A percentile compares a stretch with the other conserved stretches of the same genome.
Evolutionary conservation across 331 rosid genomes (phyloP).

Genomic region (Pyrus hybrid): DNA sequence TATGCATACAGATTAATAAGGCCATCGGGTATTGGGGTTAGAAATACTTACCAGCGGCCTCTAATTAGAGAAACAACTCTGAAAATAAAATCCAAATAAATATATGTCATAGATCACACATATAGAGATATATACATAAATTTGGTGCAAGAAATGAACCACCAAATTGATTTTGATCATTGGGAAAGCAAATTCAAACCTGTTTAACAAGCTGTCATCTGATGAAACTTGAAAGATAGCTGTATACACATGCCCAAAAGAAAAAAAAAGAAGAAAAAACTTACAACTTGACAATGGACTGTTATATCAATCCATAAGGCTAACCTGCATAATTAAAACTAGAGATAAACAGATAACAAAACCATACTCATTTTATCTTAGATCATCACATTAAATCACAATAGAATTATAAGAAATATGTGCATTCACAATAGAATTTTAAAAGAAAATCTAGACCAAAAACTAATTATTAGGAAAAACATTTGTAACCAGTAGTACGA

Average conservation of each 20-base stretch:
- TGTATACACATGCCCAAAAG: not conserved
- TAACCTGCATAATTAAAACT: not conserved
- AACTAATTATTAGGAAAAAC: no score
- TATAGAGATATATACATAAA: not conserved
- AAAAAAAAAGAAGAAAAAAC: not conserved
- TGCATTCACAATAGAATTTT: not conserved
- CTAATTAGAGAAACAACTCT: not conserved
- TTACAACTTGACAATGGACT: not conserved
- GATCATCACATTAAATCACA: slow-evolving; percentile 1
- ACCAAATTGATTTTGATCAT: not conserved
- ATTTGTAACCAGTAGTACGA: not conserved
- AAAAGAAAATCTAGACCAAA: no score
- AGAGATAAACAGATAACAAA: not conserved
- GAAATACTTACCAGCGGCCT: not conserved
- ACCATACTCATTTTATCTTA: not conserved
- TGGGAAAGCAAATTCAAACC: not conserved
- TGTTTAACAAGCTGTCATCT: not conserved
- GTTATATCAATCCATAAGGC: not conserved
- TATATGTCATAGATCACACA: not conserved
- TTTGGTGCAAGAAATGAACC: not conserved
- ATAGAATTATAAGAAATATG: not conserved
- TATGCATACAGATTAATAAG: not conserved
- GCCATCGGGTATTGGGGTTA: not conserved
- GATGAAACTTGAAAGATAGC: not conserved
- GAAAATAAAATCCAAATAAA: not conserved